Evolutionary conservation across 306 rosid species (phyloP).

Genomic region (Citrullus mucosospermus): DNA sequence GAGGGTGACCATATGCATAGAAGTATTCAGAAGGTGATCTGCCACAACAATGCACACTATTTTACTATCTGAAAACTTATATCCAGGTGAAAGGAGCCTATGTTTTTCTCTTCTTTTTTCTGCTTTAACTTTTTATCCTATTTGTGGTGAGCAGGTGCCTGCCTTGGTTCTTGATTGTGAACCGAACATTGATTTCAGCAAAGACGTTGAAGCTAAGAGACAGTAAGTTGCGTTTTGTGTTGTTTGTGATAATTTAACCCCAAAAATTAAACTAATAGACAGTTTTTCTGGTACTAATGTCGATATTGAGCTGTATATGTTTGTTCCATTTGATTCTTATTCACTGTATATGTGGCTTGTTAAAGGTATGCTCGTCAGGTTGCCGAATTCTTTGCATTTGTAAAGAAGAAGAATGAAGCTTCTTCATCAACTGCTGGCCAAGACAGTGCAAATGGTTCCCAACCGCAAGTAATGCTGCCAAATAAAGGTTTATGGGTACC

Average conservation of each 20-base stretch:
- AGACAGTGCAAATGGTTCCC: conserved; percentile 28
- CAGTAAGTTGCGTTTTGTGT: conserved; percentile 40
- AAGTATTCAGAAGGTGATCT: conserved; percentile 81
- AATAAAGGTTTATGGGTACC: conserved; percentile 68
- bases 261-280: not conserved
- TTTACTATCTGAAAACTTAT: conserved; percentile 7
- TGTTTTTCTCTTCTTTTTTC: not conserved
- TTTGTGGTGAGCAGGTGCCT: conserved; percentile 54
- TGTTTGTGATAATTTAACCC: not conserved
- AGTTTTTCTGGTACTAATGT: not conserved
- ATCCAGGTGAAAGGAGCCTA: not conserved
- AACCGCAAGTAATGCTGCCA: conserved; percentile 43
- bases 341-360: not conserved
- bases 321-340: not conserved
- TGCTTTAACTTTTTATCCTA: conserved; percentile 4
- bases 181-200: conserved; percentile 96
- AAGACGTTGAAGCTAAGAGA: conserved; percentile 85
- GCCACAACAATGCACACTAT: not conserved
- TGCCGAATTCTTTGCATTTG: conserved; percentile 84
- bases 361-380: conserved; percentile 95
- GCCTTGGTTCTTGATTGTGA: conserved; percentile 96
- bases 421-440: conserved; percentile 27
- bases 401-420: conserved; percentile 60
- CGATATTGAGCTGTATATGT: not conserved
- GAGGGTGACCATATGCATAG: conserved; percentile 98